These are phyloP conservation scores for Fraxinus excelsior DNA, from an alignment of 257 asterid genomes.

Conservation along the genomic window DNA sequence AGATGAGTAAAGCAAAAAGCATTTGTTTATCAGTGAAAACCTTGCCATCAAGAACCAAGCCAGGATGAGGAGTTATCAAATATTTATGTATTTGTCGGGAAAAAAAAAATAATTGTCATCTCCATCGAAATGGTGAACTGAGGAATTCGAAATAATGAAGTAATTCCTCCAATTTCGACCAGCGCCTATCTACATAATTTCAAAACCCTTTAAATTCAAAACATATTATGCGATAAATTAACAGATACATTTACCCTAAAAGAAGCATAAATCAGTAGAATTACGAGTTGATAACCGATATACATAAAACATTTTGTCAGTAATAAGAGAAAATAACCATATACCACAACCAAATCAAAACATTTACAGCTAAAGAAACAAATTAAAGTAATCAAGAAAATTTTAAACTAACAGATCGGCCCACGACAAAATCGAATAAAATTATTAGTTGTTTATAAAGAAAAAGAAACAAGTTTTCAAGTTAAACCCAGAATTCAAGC, in stretches of 20 bases:
- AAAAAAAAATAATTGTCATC: too few relatives aligned
- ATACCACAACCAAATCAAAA: conserved; percentile 4
- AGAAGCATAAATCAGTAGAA: conserved; percentile 4
- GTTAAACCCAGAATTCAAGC: conserved; percentile 21
- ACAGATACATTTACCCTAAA: conserved; percentile 8
- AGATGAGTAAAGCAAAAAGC: conserved; percentile 25
- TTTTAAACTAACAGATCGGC: conserved; percentile 32
- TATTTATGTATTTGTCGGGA: too few relatives aligned
- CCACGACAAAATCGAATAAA: conserved; percentile 10
- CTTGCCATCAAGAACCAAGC: too few relatives aligned
- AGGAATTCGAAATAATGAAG: neutral
- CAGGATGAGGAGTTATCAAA: too few relatives aligned
- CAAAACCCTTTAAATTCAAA: neutral
- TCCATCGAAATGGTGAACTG: conserved; percentile 16
- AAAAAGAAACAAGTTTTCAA: neutral
- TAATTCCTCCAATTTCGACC: conserved; percentile 15
- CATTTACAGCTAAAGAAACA: conserved; percentile 5
- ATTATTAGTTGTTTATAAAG: neutral
- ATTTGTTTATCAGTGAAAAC: neutral
- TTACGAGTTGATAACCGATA: neutral
- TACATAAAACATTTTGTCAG: neutral
- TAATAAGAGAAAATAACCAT: conserved; percentile 10
- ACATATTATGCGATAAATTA: neutral
- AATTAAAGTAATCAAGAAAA: neutral
- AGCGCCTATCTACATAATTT: conserved; percentile 1